These are phyloP conservation scores for Pleurotus giganteus DNA, from an alignment of 768 basidiomycete genomes.

Conservation along the genomic window DNA sequence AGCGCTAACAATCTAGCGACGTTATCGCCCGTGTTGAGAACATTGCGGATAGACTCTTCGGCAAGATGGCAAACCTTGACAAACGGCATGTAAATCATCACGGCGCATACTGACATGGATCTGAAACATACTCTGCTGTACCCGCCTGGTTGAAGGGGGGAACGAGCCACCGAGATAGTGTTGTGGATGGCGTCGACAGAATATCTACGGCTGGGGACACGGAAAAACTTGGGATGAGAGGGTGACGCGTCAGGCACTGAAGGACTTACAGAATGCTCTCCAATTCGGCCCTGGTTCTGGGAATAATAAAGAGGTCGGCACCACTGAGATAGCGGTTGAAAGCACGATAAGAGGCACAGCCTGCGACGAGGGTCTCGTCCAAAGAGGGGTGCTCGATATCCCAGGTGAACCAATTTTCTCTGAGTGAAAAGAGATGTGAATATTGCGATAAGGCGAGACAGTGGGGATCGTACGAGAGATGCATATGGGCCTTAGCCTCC, in stretches of 20 bases:
- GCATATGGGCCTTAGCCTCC: conserved; percentile 69
- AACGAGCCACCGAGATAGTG: conserved; percentile 67
- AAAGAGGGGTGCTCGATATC: conserved; percentile 67
- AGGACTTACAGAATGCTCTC: conserved; percentile 66
- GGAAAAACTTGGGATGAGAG: conserved; percentile 8
- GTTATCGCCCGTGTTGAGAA: conserved; percentile 71
- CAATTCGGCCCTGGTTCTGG: conserved; percentile 62
- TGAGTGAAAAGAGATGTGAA: conserved; percentile 27
- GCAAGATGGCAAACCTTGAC: conserved; percentile 66
- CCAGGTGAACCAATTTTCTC: conserved; percentile 69
- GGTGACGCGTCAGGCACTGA: conserved; percentile 8
- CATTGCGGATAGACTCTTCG: conserved; percentile 66
- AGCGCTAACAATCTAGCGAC: conserved; percentile 61
- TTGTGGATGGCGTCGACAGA: conserved; percentile 82
- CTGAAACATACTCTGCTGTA: conserved; percentile 40
- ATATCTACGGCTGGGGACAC: conserved; percentile 57
- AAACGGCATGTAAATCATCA: not conserved
- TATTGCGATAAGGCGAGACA: conserved; percentile 1
- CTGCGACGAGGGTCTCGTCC: conserved; percentile 72
- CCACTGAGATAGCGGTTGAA: conserved; percentile 73
- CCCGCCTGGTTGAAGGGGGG: conserved; percentile 54
- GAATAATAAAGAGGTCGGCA: conserved; percentile 68
- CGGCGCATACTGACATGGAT: not conserved
- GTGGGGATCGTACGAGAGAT: conserved; percentile 54
- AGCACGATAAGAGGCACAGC: conserved; percentile 79